Evolutionary conservation across 768 basidiomycete species (phyloP), one percentile per base, ranked within the genome.

Genomic region (Russula abietina): DNA sequence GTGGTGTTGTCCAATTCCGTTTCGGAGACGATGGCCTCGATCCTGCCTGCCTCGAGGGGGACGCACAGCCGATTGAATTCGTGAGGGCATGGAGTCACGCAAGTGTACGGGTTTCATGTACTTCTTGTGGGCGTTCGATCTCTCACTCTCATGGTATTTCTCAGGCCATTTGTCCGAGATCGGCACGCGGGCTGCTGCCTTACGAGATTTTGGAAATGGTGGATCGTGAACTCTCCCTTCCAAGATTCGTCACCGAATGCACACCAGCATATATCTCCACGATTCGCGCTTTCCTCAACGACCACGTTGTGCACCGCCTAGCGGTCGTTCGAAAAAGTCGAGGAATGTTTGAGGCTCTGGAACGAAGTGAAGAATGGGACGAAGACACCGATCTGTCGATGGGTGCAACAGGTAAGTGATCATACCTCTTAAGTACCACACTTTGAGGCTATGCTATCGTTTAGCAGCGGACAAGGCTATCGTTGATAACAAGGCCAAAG

Each of bases 21-120:
- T 99, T 97, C 68, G 97, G 97, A 36, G 95, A 97, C 69, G 97
- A 99, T 71, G 95, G 93, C 55, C 80, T 99, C 38, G 97, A 99
- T 73, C 97, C 97, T 1, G 95, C 93, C 51, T 93, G 91, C 69
- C 80, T 98, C 32, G 97, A 98, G 75, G 95, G 94, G 41, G 97
- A 98, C 68, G 91, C 91, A 10, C 89, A 91, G 67, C 97, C 97
- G 2, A 83, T 98, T 60, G 95, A 97, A 67, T 89, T 93, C 65
- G 81, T 84, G 52, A 82, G 97, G 55, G 87, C 91, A 30, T 91
- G 95, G 88, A 83, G 76, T 41, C 94, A 97, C 75, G 88, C 93
- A 60, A 78, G 79, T 70, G 93, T 91, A 71, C 69, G 80, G 70
- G 8, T 49, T 9, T 19, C 19, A 6, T 11, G 17, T 57, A 28